Base-by-base conservation (phyloP, 2,329 filamentous ascomycete species). In the Colletotrichum chlorophyti region DNA sequence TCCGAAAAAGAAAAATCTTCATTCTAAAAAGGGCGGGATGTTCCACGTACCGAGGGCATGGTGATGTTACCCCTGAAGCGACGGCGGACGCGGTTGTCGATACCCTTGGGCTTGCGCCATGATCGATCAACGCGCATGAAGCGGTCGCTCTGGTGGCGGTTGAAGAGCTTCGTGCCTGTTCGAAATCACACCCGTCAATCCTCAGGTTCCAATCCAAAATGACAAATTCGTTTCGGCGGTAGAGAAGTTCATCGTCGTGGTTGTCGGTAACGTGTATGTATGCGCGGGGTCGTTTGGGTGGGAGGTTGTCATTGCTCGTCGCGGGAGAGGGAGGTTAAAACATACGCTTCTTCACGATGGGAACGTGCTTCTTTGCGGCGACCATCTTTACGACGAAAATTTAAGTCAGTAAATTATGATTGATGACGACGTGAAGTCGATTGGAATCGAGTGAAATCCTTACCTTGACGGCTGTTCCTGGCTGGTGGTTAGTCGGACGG, bases 21-120 rank as follows among this genome's bases (percentile, higher is more conserved):
- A 62, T 31, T 19, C 40, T 15, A 14, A 12, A 23, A 14, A 21
- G 4, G 7, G 35, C 17, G 32, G 41, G 47, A 26, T 43, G 53
- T 64, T 59, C 60, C 67, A 87, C 91, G 78, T 93, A 97, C 94
- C 86, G 93, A 96, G 82, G 95, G 95, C 94, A 99, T 98, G 75
- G 88, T 87, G 81, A 90, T 90, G 83, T 91, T 91, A 76, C 95
- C 92, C 83, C 91, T 93, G 87, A 99, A 99, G 70, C 95, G 91
- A 86, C 95, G 89, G 79, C 95, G 91, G 78, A 99, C 94, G 75
- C 91, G 85, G 86, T 93, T 96, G 84, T 99, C 95, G 82, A 99
- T 99, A 92, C 95, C 95, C 91, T 99, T 99, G 71, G 95, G 95
- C 88, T 98, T 99, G 83, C 95, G 91, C 95, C 95, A 99, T 86